Conservation (phyloP, 345 rosid genomes). For the Populus tremula region DNA sequence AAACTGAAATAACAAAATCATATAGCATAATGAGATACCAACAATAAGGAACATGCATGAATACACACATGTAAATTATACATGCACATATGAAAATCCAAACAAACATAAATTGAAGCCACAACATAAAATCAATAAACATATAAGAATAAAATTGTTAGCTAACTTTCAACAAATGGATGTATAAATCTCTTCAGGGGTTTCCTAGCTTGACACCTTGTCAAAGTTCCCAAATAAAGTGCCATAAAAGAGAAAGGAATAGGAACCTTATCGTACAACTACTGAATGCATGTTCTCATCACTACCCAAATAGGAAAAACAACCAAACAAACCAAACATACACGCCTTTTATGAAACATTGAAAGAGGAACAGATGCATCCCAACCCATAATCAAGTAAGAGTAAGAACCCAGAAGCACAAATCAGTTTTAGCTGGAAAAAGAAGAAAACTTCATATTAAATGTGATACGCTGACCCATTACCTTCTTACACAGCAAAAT, state of each 20-base stretch:
- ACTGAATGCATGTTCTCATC: background rate
- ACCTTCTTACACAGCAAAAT: conserved; percentile 96
- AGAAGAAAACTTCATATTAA: background rate
- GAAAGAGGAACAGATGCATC: background rate
- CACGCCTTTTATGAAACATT: background rate
- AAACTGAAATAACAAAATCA: conserved; percentile 48
- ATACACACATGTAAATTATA: background rate
- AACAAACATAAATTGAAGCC: background rate
- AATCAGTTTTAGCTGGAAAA: background rate
- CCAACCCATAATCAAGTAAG: background rate
- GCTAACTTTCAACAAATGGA: background rate
- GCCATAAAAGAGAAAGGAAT: background rate
- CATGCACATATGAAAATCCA: background rate
- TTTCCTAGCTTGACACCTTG: background rate
- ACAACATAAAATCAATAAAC: background rate
- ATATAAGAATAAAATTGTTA: background rate
- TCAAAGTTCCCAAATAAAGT: background rate
- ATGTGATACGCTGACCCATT: conserved; percentile 9
- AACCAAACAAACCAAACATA: background rate
- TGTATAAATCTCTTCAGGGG: background rate
- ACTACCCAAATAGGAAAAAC: background rate
- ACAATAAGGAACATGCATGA: background rate
- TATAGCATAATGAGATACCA: background rate
- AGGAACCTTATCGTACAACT: background rate
- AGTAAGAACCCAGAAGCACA: background rate